Evolutionary conservation across 352 stramenopile species (phyloP), one percentile per base, ranked within the genome.

Genomic region (Pythium sp.): DNA sequence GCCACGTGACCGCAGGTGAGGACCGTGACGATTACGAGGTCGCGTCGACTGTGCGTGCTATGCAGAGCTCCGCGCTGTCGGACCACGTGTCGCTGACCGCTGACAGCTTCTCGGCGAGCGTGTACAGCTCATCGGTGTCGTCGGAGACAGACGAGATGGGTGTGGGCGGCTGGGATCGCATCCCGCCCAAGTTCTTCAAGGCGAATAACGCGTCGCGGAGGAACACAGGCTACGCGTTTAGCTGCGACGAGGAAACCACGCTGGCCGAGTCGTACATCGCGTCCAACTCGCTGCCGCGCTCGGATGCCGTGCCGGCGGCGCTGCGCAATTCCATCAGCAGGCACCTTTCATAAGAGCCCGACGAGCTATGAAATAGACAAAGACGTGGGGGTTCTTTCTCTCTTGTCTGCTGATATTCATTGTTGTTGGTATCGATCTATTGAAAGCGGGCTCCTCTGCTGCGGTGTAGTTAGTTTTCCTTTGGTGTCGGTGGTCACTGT

Each of bases 201-300:
- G 24, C 54, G 26, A 83, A 68, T 2, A 69, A 71, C 18, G 68
- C 71, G n/a, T 58, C 64, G 41, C 72, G 79, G 9, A 76, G 81
- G 32, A 90, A 88, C 69, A 93, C 85, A 9, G 87, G 87, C 53
- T 94, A 79, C 60, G 87, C 87, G 32, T 94, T 94, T 71, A 93
- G 85, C 66, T 93, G 84, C 69, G 87, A 94, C 67, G 85, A 94
- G 58, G 83, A 91, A 66, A 94, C 87, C 54, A 93, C 87, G 51
- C 62, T 92, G 18, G 87, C 82, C 55, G 87, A 94, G 74, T 92
- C 83, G 68, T 92, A 92, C 72, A 94, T 94, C 56, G 86, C 86
- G 20, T 93, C 86, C 15, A 93, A 90, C 69, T 90, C 82, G 69
- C 66, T 90, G 58, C 79, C 79, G n/a, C 75, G 79, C 30, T 90